These are phyloP conservation scores for Rhizoctonia solani DNA, from an alignment of 1,284 basidiomycete species.

Conservation along the genomic window DNA sequence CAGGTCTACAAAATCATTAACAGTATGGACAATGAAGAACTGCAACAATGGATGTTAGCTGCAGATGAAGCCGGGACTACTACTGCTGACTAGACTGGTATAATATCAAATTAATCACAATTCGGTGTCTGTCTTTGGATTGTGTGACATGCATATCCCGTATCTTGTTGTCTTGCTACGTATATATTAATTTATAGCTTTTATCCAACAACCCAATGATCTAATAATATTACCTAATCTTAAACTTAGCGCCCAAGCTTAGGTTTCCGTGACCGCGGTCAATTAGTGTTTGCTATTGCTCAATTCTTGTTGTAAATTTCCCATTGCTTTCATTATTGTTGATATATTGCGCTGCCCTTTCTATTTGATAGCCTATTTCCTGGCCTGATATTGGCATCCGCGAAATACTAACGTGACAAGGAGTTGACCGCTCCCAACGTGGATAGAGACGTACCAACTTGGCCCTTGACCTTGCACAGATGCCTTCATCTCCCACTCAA, in stretches of 20 bases:
- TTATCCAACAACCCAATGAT: neutral
- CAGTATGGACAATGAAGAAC: slow-evolving; percentile 14
- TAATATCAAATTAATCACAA: too few species aligned
- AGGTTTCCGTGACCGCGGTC: too few species aligned
- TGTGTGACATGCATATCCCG: neutral
- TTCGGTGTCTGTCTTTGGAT: neutral
- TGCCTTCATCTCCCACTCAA: slow-evolving; percentile 36
- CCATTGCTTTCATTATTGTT: neutral
- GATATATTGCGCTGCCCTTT: neutral
- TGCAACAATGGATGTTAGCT: slow-evolving; percentile 33
- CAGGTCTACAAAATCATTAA: slow-evolving; percentile 13
- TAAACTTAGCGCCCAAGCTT: too few species aligned
- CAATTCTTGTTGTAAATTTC: slow-evolving; percentile 17
- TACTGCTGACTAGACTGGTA: slow-evolving; percentile 4
- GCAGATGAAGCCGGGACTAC: slow-evolving; percentile 32
- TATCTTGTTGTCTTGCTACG: neutral
- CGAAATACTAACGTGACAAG: slow-evolving; percentile 20
- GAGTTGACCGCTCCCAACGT: neutral
- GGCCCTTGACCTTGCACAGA: neutral
- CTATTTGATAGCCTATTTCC: neutral
- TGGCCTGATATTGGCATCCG: neutral
- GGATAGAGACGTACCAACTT: neutral
- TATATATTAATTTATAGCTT: neutral
- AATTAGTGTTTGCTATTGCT: neutral
- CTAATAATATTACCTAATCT: too few species aligned